Base-by-base conservation (phyloP, 2,329 filamentous ascomycete genomes). In the Rachicladosporium sp. region DNA sequence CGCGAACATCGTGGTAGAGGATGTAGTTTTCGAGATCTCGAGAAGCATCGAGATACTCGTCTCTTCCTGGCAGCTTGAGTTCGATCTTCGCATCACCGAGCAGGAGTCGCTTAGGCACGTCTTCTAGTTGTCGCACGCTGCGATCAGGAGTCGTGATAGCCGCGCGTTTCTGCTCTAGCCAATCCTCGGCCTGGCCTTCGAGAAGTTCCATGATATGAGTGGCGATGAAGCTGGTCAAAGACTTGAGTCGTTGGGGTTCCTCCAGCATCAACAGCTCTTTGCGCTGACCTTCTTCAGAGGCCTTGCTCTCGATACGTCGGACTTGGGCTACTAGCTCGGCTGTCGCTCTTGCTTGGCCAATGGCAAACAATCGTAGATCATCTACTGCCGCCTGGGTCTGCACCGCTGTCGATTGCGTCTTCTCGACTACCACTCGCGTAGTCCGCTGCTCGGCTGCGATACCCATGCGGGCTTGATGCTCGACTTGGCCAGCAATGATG, bases 401-500 rank as follows among this genome's bases (percentile, higher is more conserved):
- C 23, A 27, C 23, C 12, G 33, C 33, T 6, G 27, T 29, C 3
- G 35, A 7, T 11, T 29, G 27, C 10, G 29, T 29, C 35, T 29
- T n/a, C 19, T 36, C 19, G n/a, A 29, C 19, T 6, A 11, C 21
- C 19, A 36, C 9, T 7, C 35, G 35, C 3, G 21, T 36, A 3
- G 19, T 29, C 3, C 35, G 10, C 23, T 29, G 19, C 21, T 36
- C 35, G 11, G 35, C 35, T 4, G 19, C 23, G 10, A 29, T 9
- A 4, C 35, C 35, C 35, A 36, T 29, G 19, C 19, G 6, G 27
- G 11, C 21, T 10, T 11, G 35, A 9, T 36, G 35, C 35, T 36
- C 29, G 31, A 40, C 30, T n/a, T 35, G 15, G 52, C 37, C 1
- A 41, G 46, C 47, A 4, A 46, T 33, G 5, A 46, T 36, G 10